Percentiles rank a stretch among this genome's conserved stretches.
phyloP scores from a whole-genome alignment of 805 yeast species.

The Metschnikowia shivogae region DNA sequence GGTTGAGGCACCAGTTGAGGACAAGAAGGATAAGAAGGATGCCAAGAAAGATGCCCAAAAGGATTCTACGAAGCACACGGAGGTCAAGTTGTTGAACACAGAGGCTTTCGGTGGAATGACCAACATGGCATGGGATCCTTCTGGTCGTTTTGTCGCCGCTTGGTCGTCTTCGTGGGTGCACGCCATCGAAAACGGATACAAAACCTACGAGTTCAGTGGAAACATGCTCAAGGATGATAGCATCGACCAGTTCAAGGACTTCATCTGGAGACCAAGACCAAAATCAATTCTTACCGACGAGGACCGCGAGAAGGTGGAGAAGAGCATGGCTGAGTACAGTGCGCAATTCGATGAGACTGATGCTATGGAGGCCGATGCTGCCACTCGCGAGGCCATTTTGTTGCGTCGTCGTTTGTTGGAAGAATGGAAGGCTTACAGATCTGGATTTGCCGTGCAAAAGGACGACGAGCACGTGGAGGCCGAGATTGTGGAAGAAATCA shows the following conservation, averaged over 20 bases:
- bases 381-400: slow-evolving; percentile 83
- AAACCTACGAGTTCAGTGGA: slow-evolving; percentile 82
- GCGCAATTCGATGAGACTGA: slow-evolving; percentile 93
- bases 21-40: slow-evolving; percentile 13
- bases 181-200: slow-evolving; percentile 86
- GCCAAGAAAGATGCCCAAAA: slow-evolving; percentile 13
- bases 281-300: slow-evolving; percentile 65
- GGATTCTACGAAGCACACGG: neutral
- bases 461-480: slow-evolving; percentile 49
- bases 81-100: slow-evolving; percentile 54
- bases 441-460: slow-evolving; percentile 27
- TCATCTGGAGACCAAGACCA: slow-evolving; percentile 98
- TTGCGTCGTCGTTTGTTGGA: slow-evolving; percentile 75
- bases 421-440: slow-evolving; percentile 84
- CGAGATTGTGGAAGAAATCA: slow-evolving; percentile 54
- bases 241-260: slow-evolving; percentile 79
- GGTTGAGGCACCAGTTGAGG: slow-evolving; percentile 42
- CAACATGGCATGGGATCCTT: slow-evolving; percentile 89
- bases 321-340: slow-evolving; percentile 82
- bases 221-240: slow-evolving; percentile 67
- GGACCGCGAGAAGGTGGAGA: slow-evolving; percentile 84
- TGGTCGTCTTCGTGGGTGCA: slow-evolving; percentile 88
- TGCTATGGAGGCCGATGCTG: slow-evolving; percentile 93
- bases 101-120: slow-evolving; percentile 76
- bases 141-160: slow-evolving; percentile 85